Evolutionary conservation across 345 rosid species (phyloP).

Genomic region (Pistacia atlantica): DNA sequence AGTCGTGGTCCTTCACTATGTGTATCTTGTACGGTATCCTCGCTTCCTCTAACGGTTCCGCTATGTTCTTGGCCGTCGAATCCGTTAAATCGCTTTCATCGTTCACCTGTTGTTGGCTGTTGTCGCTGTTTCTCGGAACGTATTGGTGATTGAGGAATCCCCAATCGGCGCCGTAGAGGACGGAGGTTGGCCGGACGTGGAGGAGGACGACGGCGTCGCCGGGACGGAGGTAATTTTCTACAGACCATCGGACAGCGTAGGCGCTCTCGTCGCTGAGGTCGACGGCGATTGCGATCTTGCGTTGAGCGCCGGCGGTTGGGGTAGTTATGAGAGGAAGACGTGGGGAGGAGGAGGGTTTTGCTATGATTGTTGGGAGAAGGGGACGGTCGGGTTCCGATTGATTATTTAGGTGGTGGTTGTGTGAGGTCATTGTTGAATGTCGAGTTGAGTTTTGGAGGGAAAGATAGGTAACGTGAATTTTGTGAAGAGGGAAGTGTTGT

Average conservation of each 20-base stretch:
- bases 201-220: constrained; percentile 64
- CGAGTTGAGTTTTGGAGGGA: not conserved
- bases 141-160: constrained; percentile 49
- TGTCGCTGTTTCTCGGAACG: not conserved
- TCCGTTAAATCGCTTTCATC: constrained; percentile 47
- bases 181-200: constrained; percentile 62
- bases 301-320: constrained; percentile 45
- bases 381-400: constrained; percentile 21
- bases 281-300: constrained; percentile 67
- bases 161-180: constrained; percentile 79
- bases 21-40: constrained; percentile 71
- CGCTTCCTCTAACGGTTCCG: constrained; percentile 71
- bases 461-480: not conserved
- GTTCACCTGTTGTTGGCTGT: not conserved
- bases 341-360: constrained; percentile 34
- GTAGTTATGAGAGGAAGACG: constrained; percentile 26
- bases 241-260: constrained; percentile 66
- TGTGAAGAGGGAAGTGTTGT: no score
- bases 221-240: constrained; percentile 64
- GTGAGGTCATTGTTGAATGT: constrained; percentile 10
- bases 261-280: constrained; percentile 77
- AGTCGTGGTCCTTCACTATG: constrained; percentile 82
- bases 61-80: constrained; percentile 57
- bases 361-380: constrained; percentile 23
- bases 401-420: not conserved